A percentile compares a stretch with the other conserved stretches of the same genome.
Conservation (phyloP, 2,329 filamentous ascomycete genomes). For the Monosporascus cannonballus region DNA sequence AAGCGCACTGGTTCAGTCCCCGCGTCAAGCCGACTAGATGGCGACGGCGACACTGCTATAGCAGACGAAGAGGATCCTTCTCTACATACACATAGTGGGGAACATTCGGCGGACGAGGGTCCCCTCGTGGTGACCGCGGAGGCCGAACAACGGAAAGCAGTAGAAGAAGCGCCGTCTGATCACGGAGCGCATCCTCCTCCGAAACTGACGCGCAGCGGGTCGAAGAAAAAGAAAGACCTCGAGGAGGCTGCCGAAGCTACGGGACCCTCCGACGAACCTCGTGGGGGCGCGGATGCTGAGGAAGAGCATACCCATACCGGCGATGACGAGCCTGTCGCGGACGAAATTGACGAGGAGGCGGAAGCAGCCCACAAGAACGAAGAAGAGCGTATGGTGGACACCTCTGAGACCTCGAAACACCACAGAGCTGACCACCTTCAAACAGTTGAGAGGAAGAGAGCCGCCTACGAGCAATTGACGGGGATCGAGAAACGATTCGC, state of each 20-base stretch:
- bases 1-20: constrained; percentile 22
- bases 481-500: constrained; percentile 85
- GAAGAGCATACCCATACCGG: constrained; percentile 41
- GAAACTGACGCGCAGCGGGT: constrained; percentile 29
- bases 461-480: constrained; percentile 72
- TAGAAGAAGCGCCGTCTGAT: constrained; percentile 16
- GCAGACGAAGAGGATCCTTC: constrained; percentile 29
- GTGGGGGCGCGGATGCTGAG: constrained; percentile 26
- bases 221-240: constrained; percentile 25
- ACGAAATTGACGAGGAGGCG: constrained; percentile 53
- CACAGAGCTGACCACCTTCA: constrained; percentile 24
- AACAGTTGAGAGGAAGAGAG: constrained; percentile 69
- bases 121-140: constrained; percentile 14
- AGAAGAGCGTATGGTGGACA: constrained; percentile 52
- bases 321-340: constrained; percentile 49
- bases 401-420: constrained; percentile 2
- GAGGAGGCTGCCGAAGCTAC: constrained; percentile 14
- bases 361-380: constrained; percentile 55
- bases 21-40: constrained; percentile 17
- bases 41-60: constrained; percentile 26
- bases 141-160: constrained; percentile 14
- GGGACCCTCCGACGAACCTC: constrained; percentile 23
- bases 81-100: constrained; percentile 22
- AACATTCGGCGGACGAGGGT: constrained; percentile 26
- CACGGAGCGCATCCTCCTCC: constrained; percentile 13